phyloP scores from a whole-genome alignment of 106 monocot genomes.

The Iris macrosiphon region DNA sequence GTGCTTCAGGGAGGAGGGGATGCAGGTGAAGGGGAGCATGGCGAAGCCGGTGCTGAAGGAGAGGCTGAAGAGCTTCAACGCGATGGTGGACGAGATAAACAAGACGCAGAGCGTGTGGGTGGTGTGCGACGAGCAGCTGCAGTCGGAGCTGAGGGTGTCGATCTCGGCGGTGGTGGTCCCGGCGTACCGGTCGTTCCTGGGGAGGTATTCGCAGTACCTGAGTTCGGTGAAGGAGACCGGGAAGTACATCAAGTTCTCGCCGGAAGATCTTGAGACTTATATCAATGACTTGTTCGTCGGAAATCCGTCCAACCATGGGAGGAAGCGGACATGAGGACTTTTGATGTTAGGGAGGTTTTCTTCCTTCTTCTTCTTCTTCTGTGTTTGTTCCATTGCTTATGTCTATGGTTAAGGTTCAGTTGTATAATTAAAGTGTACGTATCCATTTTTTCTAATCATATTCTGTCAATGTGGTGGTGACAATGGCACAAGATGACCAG shows the following conservation, averaged over 20 bases:
- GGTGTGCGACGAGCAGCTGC: conserved; percentile 40
- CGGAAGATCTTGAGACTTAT: conserved; percentile 28
- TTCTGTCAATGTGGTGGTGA: no score
- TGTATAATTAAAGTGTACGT: no score
- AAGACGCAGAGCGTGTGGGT: conserved; percentile 36
- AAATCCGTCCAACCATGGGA: conserved; percentile 5
- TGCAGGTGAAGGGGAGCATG: conserved; percentile 18
- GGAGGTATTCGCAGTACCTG: conserved; percentile 21
- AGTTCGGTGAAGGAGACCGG: conserved; percentile 23
- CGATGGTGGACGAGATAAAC: conserved; percentile 36
- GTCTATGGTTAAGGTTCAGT: no score
- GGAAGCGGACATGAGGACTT: conserved; percentile 1
- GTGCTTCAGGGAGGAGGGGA: conserved; percentile 25
- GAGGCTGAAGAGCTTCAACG: conserved; percentile 36
- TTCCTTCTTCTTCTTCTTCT: no score
- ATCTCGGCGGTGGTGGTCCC: conserved; percentile 27
- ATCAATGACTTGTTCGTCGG: conserved; percentile 36
- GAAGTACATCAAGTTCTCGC: conserved; percentile 31
- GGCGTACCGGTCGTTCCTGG: conserved; percentile 32
- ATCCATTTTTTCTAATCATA: no score
- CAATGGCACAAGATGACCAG: no score
- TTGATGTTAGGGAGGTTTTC: no score
- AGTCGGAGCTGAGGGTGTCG: conserved; percentile 41
- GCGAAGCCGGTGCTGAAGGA: conserved; percentile 28
- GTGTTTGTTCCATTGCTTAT: no score